Conservation (phyloP, 257 asterid genomes). For the Capsicum chinense region DNA sequence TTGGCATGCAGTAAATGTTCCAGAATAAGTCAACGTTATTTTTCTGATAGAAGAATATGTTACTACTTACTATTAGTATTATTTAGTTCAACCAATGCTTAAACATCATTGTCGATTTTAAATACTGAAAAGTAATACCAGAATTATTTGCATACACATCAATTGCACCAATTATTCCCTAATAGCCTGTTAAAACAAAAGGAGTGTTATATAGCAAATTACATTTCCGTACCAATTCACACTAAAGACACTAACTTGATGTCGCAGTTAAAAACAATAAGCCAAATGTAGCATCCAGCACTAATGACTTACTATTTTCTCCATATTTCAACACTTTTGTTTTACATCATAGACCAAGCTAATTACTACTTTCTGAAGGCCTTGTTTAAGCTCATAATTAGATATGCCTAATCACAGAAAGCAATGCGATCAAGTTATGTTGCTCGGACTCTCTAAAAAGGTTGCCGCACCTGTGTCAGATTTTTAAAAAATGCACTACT, state of each 20-base stretch:
- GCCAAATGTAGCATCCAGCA: neutral
- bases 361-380: neutral
- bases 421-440: neutral
- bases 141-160: slow-evolving; percentile 48
- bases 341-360: neutral
- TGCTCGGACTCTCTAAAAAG: no score
- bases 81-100: no score
- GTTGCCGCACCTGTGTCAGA: no score
- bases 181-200: slow-evolving; percentile 59
- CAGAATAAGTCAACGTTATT: neutral
- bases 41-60: neutral
- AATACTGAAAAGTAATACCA: neutral
- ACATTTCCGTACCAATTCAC: neutral
- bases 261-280: neutral
- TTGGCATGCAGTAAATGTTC: neutral
- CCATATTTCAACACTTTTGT: neutral
- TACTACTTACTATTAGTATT: neutral
- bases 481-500: no score
- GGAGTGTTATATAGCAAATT: neutral
- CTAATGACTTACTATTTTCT: neutral
- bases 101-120: no score
- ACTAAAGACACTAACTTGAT: neutral
- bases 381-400: neutral
- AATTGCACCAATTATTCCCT: slow-evolving; percentile 91
- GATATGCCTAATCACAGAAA: neutral